Evolutionary conservation across 208 protist genomes (phyloP), one percentile per base, ranked within the genome.

Genomic region (Blastocrithidia nonstop): DNA sequence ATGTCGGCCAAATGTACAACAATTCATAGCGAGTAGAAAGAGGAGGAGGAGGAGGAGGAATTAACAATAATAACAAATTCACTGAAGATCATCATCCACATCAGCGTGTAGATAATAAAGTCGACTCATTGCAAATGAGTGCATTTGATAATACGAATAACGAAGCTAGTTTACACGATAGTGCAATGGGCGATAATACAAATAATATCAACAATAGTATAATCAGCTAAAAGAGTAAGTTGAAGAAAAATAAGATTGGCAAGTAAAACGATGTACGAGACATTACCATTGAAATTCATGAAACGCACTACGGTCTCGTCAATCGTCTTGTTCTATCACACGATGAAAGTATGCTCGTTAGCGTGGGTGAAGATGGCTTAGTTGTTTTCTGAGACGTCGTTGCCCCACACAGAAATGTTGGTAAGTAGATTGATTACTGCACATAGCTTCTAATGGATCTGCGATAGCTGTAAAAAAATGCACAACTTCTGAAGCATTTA

Each of bases 381-480:
- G 65, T 97, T 13, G 76, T 88, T 26, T 80, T 94, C 46, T 93
- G 82, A 72, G 79, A 93, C 44, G 69, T 96, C 19, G 65, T 88
- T 1, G 90, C 91, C 7, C 87, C 88, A 29, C 89, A 96, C 40
- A 81, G 88, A 26, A 65, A 66, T 13, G 40, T 62, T 4, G 60
- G 66, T 3, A 66, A 64, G 45, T 84, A 95, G 61, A 42, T 88
- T 27, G 74, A 85, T 42, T 96, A 78, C 63, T 79, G 83, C 11
- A 92, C 90, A 28, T 90, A 98, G 64, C 66, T 97, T 24, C 77
- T 98, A 7, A 86, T 97, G 38, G 88, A 95, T 27, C 81, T 82
- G 43, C 57, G 56, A 26, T 92, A 97, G 46, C 72, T 97, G 16
- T 90, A 97, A 57, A 72, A 85, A 28, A 83, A 77, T 17, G 82